Evolutionary conservation across 257 asterid genomes (phyloP), one percentile per base, ranked within the genome.

Genomic region (Verbascum thapsus): DNA sequence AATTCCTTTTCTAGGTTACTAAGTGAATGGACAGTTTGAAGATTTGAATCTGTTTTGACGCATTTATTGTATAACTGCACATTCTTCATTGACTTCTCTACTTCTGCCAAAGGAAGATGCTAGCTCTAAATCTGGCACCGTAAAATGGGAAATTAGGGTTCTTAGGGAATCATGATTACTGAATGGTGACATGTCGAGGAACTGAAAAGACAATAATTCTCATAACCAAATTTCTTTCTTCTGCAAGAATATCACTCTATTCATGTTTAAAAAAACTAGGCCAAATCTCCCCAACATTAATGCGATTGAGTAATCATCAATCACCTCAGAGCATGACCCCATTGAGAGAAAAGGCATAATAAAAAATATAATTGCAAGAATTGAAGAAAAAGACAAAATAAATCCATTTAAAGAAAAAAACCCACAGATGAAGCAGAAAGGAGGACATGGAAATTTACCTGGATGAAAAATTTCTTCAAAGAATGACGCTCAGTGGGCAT

Each of bases 181-280:
- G 66, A 55, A 53, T 47, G 32, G 71, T 69, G 65, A 58, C 79
- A 53, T 58, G 67, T 64, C 75, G 52, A 40, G 67, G 73, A 72
- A 50, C 64, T 74, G 85, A 76, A 81, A 75, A 58, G 79, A 80
- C 86, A 75, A 75, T 63, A 71, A 78, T 78, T 82, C 78, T 13
- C 68, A 68, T 69, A 75, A 69, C 78, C 80, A 71, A 76, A 44
- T 66, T 75, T 64, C 61, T 60, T 71, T 61, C 53, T 41, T 53
- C 53, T 58, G 48, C n/a, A n/a, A 56, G 53, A 72, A 69, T 22
- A 55, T 48, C 38, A 50, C 61, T 66, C 54, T 17, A 38, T 70
- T 69, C 66, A 64, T 75, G 58, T 41, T 19, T 47, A 3, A 39
- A 41, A 20, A 40, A 18, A 49, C 18, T 43, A 35, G 8, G 15